phyloP scores from a whole-genome alignment of 2,329 filamentous ascomycete genomes.

The Aspergillus pseudotamarii region DNA sequence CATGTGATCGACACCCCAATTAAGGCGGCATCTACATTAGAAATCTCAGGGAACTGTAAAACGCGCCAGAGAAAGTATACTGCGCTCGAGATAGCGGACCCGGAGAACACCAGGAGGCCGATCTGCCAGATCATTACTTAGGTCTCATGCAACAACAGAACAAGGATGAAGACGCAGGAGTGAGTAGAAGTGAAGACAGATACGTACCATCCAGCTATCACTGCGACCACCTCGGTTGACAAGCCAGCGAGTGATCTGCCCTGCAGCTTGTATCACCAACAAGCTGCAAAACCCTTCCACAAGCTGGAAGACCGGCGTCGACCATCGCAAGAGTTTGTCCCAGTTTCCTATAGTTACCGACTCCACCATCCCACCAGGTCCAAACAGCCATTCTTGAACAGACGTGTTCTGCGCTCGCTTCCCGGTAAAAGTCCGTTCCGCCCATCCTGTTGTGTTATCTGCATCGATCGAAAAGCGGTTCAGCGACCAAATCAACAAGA shows the following conservation, averaged over 20 bases:
- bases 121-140: conserved; percentile 61
- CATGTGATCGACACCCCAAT: conserved; percentile 93
- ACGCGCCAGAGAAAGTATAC: conserved; percentile 97
- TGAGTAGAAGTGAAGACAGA: neutral
- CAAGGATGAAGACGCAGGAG: neutral
- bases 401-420: conserved; percentile 66
- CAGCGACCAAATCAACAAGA: conserved; percentile 89
- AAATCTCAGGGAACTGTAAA: conserved; percentile 88
- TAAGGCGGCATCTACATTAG: conserved; percentile 86
- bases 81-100: conserved; percentile 88
- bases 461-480: conserved; percentile 93
- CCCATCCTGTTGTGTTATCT: conserved; percentile 70
- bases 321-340: conserved; percentile 87
- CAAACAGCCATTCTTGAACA: conserved; percentile 83
- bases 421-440: conserved; percentile 74
- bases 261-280: conserved; percentile 90
- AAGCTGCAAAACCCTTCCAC: conserved; percentile 96
- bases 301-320: conserved; percentile 90
- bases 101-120: conserved; percentile 80
- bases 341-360: conserved; percentile 78
- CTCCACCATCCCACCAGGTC: conserved; percentile 80
- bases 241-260: conserved; percentile 91
- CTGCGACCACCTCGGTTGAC: conserved; percentile 86
- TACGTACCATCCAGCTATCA: conserved; percentile 91
- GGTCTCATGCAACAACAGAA: neutral